These are phyloP conservation scores for Globisporangium megalacanthum DNA, from an alignment of 352 stramenopile species.

Conservation along the genomic window DNA sequence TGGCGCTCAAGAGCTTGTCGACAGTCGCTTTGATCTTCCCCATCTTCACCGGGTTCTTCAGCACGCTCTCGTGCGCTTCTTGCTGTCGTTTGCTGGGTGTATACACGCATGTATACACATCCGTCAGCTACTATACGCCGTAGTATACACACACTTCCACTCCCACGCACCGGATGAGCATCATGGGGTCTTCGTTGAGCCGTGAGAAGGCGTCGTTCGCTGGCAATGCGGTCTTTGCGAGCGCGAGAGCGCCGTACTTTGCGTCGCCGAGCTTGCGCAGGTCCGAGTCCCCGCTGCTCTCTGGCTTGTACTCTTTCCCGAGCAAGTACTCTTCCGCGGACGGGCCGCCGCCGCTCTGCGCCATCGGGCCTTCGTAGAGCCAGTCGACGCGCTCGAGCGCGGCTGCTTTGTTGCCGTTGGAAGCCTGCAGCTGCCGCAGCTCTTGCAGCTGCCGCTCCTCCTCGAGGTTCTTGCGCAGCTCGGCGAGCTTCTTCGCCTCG, in stretches of 20 bases:
- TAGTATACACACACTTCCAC: background rate
- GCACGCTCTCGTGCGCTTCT: slow-evolving; percentile 67
- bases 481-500: slow-evolving; percentile 91
- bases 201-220: slow-evolving; percentile 92
- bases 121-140: background rate
- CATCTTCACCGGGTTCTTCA: slow-evolving; percentile 91
- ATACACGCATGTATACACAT: background rate
- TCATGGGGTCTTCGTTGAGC: slow-evolving; percentile 96
- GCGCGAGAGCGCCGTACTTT: slow-evolving; percentile 63
- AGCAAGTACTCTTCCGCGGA: slow-evolving; percentile 91
- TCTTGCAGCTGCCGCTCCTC: slow-evolving; percentile 95
- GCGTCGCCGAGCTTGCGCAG: slow-evolving; percentile 46
- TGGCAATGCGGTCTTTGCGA: slow-evolving; percentile 42
- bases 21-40: slow-evolving; percentile 80
- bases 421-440: slow-evolving; percentile 87
- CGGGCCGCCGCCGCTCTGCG: slow-evolving; percentile 45
- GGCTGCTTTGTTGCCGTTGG: slow-evolving; percentile 74
- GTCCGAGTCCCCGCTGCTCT: slow-evolving; percentile 34
- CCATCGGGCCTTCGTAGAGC: slow-evolving; percentile 96
- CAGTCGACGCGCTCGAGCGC: slow-evolving; percentile 89
- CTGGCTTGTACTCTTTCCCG: slow-evolving; percentile 83
- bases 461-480: slow-evolving; percentile 96
- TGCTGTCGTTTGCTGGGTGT: slow-evolving; percentile 76
- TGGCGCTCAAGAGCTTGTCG: slow-evolving; percentile 70
- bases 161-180: slow-evolving; percentile 78